Evolutionary conservation across 2,329 filamentous ascomycete genomes (phyloP).

Genomic region (Ceratocystis lukuohia): DNA sequence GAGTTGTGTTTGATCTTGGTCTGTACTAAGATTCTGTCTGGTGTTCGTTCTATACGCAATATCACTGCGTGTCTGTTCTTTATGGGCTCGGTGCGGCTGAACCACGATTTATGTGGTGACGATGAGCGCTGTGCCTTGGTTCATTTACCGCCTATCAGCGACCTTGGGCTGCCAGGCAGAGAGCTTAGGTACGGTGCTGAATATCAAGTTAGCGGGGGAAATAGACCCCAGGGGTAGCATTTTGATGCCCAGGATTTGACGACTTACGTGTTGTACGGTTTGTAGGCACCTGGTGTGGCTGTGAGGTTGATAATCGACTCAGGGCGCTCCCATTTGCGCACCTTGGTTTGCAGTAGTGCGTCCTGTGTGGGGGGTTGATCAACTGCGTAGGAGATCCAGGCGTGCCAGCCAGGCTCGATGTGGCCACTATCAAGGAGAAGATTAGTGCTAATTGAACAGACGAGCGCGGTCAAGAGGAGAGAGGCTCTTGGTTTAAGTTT

Average conservation of each 20-base stretch:
- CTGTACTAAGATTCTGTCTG: neutral
- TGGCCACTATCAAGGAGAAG: slow-evolving; percentile 37
- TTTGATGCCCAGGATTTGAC: neutral
- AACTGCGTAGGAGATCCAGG: slow-evolving; percentile 89
- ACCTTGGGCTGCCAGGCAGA: slow-evolving; percentile 37
- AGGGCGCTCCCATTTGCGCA: slow-evolving; percentile 62
- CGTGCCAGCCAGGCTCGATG: slow-evolving; percentile 94
- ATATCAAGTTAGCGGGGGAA: neutral
- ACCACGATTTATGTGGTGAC: neutral
- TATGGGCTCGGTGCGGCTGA: neutral
- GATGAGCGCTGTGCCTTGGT: neutral
- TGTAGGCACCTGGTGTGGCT: slow-evolving; percentile 64
- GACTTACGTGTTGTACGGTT: slow-evolving; percentile 87
- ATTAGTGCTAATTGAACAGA: neutral
- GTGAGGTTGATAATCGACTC: slow-evolving; percentile 64
- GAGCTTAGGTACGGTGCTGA: slow-evolving; percentile 42
- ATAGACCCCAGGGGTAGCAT: no score
- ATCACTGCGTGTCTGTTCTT: slow-evolving; percentile 13
- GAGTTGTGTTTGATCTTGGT: neutral
- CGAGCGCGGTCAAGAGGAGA: neutral
- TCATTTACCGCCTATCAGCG: slow-evolving; percentile 22
- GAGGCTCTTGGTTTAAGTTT: neutral
- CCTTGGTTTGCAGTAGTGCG: slow-evolving; percentile 50
- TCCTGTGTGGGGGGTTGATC: slow-evolving; percentile 76
- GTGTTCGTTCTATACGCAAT: slow-evolving; percentile 1